phyloP scores from a whole-genome alignment of 1,139 yeast genomes.

The Saccharomyces pastorianus region DNA sequence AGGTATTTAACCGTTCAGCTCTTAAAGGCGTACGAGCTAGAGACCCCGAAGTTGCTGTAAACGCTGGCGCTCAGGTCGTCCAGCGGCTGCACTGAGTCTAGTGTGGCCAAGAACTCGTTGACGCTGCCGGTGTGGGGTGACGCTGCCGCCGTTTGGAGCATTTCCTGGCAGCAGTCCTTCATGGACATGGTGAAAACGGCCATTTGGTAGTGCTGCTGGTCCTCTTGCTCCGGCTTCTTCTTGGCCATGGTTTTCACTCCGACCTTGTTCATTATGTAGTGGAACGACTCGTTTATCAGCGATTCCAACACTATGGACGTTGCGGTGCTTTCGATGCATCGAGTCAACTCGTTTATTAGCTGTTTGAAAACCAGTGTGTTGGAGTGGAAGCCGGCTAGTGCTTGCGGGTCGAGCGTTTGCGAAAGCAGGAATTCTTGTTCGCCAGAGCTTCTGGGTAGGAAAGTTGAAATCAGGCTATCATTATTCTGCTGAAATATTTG shows the following conservation, averaged over 20 bases:
- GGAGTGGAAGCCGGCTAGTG: conserved; percentile 24
- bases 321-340: conserved; percentile 25
- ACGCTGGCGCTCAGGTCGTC: conserved; percentile 88
- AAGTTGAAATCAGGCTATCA: conserved; percentile 12
- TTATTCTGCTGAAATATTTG: conserved; percentile 26
- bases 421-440: conserved; percentile 34
- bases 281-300: conserved; percentile 26
- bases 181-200: conserved; percentile 25
- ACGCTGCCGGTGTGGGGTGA: conserved; percentile 46
- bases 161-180: conserved; percentile 28
- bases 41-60: conserved; percentile 65
- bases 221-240: conserved; percentile 15
- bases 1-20: neutral
- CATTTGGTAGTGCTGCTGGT: conserved; percentile 18
- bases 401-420: conserved; percentile 35
- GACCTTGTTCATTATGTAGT: conserved; percentile 18
- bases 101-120: conserved; percentile 30
- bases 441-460: conserved; percentile 29
- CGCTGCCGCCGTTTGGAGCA: conserved; percentile 38
- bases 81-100: conserved; percentile 55
- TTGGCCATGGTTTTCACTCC: conserved; percentile 5
- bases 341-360: conserved; percentile 43
- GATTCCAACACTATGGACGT: conserved; percentile 24
- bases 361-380: conserved; percentile 25
- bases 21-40: neutral